Percentiles rank a stretch among this genome's conserved stretches.
Conservation (phyloP, 2,329 filamentous ascomycete genomes). For the Ascochyta clinopodiicola region DNA sequence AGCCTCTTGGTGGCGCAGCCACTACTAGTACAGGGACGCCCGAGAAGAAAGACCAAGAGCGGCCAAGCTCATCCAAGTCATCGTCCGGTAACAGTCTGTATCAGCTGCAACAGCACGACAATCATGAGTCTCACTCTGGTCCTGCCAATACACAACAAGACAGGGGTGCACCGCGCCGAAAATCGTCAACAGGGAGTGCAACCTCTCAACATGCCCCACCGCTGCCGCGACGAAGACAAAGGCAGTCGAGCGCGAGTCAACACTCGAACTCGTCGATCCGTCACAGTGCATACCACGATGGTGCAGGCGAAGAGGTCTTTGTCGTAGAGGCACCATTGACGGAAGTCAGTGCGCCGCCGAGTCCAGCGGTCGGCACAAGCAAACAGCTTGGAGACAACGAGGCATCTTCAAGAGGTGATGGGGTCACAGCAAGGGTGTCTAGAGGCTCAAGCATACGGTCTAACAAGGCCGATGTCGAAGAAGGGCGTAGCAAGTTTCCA, state of each 20-base stretch:
- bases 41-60: slow-evolving; percentile 9
- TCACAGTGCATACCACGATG: slow-evolving; percentile 14
- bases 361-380: slow-evolving; percentile 21
- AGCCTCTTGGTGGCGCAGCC: slow-evolving; percentile 57
- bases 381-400: slow-evolving; percentile 1
- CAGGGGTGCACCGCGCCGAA: slow-evolving; percentile 8
- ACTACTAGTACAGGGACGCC: background rate
- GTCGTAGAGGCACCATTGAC: slow-evolving; percentile 40
- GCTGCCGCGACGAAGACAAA: slow-evolving; percentile 56
- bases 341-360: slow-evolving; percentile 32
- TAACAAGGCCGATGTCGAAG: slow-evolving; percentile 3
- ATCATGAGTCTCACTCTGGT: slow-evolving; percentile 4
- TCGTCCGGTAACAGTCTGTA: slow-evolving; percentile 6
- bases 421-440: background rate
- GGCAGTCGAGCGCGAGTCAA: slow-evolving; percentile 38
- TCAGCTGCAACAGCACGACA: slow-evolving; percentile 12
- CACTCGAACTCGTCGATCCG: slow-evolving; percentile 10
- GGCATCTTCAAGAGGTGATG: background rate
- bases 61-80: slow-evolving; percentile 16
- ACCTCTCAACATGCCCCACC: slow-evolving; percentile 46
- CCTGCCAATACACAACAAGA: slow-evolving; percentile 3
- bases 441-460: slow-evolving; percentile 2
- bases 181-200: slow-evolving; percentile 22
- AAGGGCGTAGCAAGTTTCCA: slow-evolving; percentile 22
- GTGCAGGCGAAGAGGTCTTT: slow-evolving; percentile 30